Percentiles rank a stretch among this genome's conserved stretches.
Evolutionary conservation across 805 yeast species (phyloP).

Genomic region (Monosporozyma unispora): DNA sequence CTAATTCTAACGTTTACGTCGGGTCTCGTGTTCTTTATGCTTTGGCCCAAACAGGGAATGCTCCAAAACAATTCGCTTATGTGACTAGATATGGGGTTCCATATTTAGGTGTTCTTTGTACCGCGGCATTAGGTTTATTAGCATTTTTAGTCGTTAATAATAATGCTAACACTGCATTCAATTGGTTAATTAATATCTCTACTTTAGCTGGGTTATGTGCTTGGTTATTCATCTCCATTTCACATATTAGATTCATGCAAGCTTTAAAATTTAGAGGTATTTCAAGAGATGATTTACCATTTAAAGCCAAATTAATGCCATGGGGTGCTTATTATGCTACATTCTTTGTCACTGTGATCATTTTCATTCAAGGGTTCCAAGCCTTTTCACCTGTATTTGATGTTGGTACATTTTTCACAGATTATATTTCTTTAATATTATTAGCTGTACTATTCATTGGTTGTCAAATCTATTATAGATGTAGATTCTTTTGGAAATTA

Average conservation of each 20-base stretch:
- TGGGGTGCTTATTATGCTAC: conserved; percentile 53
- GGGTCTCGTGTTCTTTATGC: conserved; percentile 63
- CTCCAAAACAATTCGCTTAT: conserved; percentile 47
- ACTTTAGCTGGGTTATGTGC: conserved; percentile 61
- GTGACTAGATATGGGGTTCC: conserved; percentile 57
- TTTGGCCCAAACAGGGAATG: conserved; percentile 49
- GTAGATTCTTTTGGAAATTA: conserved; percentile 36
- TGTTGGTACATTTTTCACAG: conserved; percentile 50
- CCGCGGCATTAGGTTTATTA: conserved; percentile 49
- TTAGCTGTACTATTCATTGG: conserved; percentile 42
- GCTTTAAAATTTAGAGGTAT: conserved; percentile 53
- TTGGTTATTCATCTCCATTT: conserved; percentile 52
- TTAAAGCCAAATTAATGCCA: conserved; percentile 59
- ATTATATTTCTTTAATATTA: conserved; percentile 54
- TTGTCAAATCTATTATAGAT: conserved; percentile 43
- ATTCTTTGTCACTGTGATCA: conserved; percentile 43
- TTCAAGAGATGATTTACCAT: conserved; percentile 56
- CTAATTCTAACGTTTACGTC: conserved; percentile 65
- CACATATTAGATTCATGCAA: conserved; percentile 56
- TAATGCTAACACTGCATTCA: conserved; percentile 47
- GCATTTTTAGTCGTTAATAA: conserved; percentile 47
- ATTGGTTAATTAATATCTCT: conserved; percentile 59
- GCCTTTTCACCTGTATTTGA: conserved; percentile 47
- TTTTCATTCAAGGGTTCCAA: conserved; percentile 60
- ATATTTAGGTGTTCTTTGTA: conserved; percentile 42